These are phyloP conservation scores for Penicillium flavigenum DNA, from an alignment of 495 filamentous ascomycete species.

Conservation along the genomic window DNA sequence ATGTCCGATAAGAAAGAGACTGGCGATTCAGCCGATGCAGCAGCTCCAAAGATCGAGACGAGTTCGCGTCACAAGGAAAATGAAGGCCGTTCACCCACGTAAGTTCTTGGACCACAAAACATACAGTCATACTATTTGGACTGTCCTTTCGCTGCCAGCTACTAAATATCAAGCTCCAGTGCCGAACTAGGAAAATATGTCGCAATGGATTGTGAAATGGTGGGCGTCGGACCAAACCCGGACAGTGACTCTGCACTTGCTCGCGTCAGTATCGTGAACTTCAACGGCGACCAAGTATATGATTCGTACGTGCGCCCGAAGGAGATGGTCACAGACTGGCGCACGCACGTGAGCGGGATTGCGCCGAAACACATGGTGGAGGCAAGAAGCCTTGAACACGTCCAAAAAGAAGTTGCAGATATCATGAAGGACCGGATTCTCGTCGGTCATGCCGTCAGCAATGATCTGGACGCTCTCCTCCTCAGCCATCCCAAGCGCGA, in stretches of 20 bases:
- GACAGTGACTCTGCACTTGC: slow-evolving; percentile 72
- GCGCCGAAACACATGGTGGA: slow-evolving; percentile 63
- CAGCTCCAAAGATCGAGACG: slow-evolving; percentile 16
- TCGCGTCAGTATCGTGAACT: slow-evolving; percentile 85
- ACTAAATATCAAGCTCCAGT: slow-evolving; percentile 26
- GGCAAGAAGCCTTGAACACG: slow-evolving; percentile 69
- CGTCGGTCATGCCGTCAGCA: slow-evolving; percentile 85
- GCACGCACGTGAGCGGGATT: slow-evolving; percentile 82
- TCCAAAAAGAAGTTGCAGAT: slow-evolving; percentile 68
- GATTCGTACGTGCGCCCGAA: slow-evolving; percentile 84
- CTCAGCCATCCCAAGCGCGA: slow-evolving; percentile 72
- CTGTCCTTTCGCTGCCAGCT: not conserved
- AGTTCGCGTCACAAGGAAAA: slow-evolving; percentile 41
- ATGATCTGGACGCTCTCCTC: slow-evolving; percentile 76
- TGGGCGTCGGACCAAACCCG: slow-evolving; percentile 73
- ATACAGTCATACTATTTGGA: not conserved
- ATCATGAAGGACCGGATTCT: slow-evolving; percentile 73
- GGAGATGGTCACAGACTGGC: slow-evolving; percentile 80
- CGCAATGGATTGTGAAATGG: slow-evolving; percentile 97
- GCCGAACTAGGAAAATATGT: slow-evolving; percentile 78
- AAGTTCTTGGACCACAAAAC: slow-evolving; percentile 18
- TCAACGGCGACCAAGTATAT: slow-evolving; percentile 84
- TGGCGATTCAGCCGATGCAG: slow-evolving; percentile 17
- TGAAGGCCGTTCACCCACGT: slow-evolving; percentile 51
- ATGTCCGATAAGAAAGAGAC: slow-evolving; percentile 31